These are phyloP conservation scores for Picea abies DNA, from an alignment of 83 land plant genomes.

Conservation along the genomic window DNA sequence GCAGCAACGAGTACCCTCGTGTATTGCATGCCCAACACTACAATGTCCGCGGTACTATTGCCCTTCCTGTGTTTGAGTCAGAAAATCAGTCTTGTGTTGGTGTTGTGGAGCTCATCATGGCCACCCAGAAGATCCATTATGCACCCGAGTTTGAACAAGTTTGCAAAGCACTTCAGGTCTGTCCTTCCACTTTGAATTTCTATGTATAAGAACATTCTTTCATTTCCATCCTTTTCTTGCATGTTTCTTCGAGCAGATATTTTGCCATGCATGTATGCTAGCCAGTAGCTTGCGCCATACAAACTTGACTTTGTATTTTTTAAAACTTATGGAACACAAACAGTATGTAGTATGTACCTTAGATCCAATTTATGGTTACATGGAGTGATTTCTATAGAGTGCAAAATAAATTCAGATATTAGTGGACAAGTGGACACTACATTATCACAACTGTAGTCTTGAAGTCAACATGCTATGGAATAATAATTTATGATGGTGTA, in stretches of 20 bases:
- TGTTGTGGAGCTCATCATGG: slow-evolving; percentile 79
- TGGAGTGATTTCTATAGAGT: too few relatives aligned
- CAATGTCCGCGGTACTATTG: slow-evolving; percentile 71
- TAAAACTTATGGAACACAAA: slow-evolving; percentile 1
- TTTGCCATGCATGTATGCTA: background rate
- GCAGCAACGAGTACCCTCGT: slow-evolving; percentile 67
- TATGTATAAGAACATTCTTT: background rate
- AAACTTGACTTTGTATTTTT: background rate
- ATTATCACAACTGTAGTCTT: too few relatives aligned
- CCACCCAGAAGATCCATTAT: slow-evolving; percentile 57
- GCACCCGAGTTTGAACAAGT: slow-evolving; percentile 66
- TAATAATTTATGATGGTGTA: too few relatives aligned
- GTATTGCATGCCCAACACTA: slow-evolving; percentile 64
- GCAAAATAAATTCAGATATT: too few relatives aligned
- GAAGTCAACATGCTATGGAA: too few relatives aligned
- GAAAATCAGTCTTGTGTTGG: slow-evolving; percentile 63
- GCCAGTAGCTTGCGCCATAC: background rate
- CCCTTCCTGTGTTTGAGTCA: slow-evolving; percentile 78
- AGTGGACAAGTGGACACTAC: too few relatives aligned
- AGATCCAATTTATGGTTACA: too few relatives aligned
- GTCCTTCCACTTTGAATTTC: background rate
- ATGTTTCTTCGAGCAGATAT: background rate
- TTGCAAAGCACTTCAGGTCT: slow-evolving; percentile 88
- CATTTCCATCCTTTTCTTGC: background rate
- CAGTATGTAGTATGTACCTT: background rate